These are phyloP conservation scores for Umbelopsis isabellina DNA, from an alignment of 192 early-diverging fungal species.

Conservation along the genomic window DNA sequence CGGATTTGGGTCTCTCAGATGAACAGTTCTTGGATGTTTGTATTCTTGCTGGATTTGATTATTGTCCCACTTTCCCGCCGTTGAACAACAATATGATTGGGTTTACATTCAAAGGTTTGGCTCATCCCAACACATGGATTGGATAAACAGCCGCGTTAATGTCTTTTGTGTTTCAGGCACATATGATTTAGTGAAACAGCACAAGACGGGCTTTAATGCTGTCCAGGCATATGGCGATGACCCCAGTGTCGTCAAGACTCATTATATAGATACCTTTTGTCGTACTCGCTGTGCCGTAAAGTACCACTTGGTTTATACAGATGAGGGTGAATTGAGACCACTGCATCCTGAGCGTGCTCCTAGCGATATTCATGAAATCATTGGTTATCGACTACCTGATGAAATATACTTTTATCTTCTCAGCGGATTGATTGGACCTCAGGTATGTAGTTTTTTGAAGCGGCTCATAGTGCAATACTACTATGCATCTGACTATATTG, in stretches of 20 bases:
- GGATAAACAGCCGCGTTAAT: background rate
- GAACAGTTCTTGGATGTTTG: slow-evolving; percentile 82
- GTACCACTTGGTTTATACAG: slow-evolving; percentile 71
- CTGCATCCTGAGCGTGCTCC: slow-evolving; percentile 66
- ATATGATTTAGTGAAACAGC: slow-evolving; percentile 66
- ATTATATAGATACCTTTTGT: slow-evolving; percentile 73
- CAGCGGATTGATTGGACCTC: slow-evolving; percentile 65
- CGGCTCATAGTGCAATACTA: background rate
- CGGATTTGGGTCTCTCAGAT: slow-evolving; percentile 58
- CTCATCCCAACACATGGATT: background rate
- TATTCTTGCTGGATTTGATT: slow-evolving; percentile 80
- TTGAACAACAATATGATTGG: slow-evolving; percentile 51
- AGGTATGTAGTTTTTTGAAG: slow-evolving; percentile 23
- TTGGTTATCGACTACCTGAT: slow-evolving; percentile 78
- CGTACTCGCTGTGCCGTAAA: slow-evolving; percentile 72
- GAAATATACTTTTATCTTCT: slow-evolving; percentile 71
- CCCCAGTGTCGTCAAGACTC: slow-evolving; percentile 52
- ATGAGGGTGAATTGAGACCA: slow-evolving; percentile 72
- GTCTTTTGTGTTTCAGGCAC: slow-evolving; percentile 28
- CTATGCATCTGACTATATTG: too few species aligned
- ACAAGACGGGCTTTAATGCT: slow-evolving; percentile 74
- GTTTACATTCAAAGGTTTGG: slow-evolving; percentile 71
- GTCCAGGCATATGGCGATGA: slow-evolving; percentile 68
- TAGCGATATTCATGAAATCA: slow-evolving; percentile 79
- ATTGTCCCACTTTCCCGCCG: slow-evolving; percentile 73